phyloP scores from a whole-genome alignment of 1,284 basidiomycete species.

The Cryptococcus sp. region DNA sequence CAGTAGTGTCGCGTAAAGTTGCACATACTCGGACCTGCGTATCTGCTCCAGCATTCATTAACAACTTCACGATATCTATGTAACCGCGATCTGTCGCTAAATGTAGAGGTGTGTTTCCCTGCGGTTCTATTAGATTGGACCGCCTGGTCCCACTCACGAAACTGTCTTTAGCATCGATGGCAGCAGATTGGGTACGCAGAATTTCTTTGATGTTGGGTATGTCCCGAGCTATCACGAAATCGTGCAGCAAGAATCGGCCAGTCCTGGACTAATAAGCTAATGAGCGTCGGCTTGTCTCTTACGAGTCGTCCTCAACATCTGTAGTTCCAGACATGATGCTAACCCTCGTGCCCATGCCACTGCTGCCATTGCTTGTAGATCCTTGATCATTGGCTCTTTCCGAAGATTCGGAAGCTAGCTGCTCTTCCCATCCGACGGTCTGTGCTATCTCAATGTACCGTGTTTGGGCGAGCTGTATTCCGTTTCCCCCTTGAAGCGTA shows the following conservation, averaged over 20 bases:
- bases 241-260: neutral
- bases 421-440: conserved; percentile 59
- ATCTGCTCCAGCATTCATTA: conserved; percentile 67
- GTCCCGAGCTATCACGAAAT: too few relatives aligned
- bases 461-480: conserved; percentile 51
- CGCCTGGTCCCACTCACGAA: too few relatives aligned
- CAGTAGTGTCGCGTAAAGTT: too few relatives aligned
- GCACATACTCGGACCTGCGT: conserved; percentile 55
- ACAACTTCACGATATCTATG: conserved; percentile 54
- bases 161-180: too few relatives aligned
- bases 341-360: conserved; percentile 60
- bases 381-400: neutral
- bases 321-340: conserved; percentile 55
- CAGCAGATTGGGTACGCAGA: too few relatives aligned
- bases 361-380: conserved; percentile 40
- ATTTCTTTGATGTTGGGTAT: too few relatives aligned
- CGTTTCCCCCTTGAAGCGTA: conserved; percentile 23
- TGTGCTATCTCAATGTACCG: conserved; percentile 68
- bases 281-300: neutral
- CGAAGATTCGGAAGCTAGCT: neutral
- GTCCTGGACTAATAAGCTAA: neutral
- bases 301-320: conserved; percentile 12
- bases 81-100: conserved; percentile 77
- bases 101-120: conserved; percentile 83
- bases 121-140: too few relatives aligned